Conservation (phyloP, 2,329 filamentous ascomycete genomes). For the Fusarium cyanostomum region DNA sequence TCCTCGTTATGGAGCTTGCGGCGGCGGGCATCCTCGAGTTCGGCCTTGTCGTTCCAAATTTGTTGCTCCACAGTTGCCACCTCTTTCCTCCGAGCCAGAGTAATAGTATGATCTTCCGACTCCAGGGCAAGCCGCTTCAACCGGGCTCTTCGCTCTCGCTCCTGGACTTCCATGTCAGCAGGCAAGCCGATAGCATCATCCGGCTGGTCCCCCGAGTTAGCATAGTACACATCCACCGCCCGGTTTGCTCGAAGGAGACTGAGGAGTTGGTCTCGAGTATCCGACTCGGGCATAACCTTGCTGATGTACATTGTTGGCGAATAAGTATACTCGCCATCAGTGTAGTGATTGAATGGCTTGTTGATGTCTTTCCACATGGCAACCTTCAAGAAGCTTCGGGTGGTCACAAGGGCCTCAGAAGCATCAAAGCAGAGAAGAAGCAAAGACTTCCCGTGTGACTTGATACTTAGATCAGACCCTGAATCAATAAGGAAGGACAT, state of each 20-base stretch:
- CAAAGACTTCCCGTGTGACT: conserved; percentile 65
- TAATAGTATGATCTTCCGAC: conserved; percentile 58
- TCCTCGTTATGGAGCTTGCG: conserved; percentile 58
- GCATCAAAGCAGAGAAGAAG: conserved; percentile 70
- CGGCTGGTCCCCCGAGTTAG: conserved; percentile 63
- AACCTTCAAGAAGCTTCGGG: conserved; percentile 67
- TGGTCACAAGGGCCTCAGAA: conserved; percentile 62
- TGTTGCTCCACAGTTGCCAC: conserved; percentile 61
- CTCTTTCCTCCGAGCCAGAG: conserved; percentile 60
- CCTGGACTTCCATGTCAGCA: conserved; percentile 58
- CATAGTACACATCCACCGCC: conserved; percentile 63
- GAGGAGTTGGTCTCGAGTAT: conserved; percentile 55
- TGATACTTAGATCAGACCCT: conserved; percentile 65
- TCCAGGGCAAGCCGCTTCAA: conserved; percentile 57
- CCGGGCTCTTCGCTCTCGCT: conserved; percentile 60
- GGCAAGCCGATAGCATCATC: conserved; percentile 63
- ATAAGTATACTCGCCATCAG: conserved; percentile 63
- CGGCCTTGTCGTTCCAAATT: conserved; percentile 58
- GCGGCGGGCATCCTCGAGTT: conserved; percentile 62
- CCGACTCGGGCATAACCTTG: conserved; percentile 55
- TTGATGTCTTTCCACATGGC: conserved; percentile 73
- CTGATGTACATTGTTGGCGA: conserved; percentile 71
- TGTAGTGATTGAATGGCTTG: conserved; percentile 65
- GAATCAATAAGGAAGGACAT: conserved; percentile 65
- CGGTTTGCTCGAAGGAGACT: conserved; percentile 62